Evolutionary conservation across 371 early-diverging fungal species (phyloP).

Genomic region (Mortierella sp.): DNA sequence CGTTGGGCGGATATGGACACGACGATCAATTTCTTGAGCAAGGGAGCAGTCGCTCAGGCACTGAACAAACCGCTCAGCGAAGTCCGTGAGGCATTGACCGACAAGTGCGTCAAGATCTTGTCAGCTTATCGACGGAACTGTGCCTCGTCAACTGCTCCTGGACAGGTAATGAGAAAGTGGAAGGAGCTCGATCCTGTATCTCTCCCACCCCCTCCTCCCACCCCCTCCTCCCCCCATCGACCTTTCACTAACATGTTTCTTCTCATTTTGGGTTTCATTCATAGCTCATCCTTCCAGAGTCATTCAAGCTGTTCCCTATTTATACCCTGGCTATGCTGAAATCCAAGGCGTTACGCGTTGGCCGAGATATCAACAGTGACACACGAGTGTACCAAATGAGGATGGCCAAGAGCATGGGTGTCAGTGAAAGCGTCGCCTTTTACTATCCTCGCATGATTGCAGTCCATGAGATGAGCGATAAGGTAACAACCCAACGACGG

Average conservation of each 20-base stretch:
- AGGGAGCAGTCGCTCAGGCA: slow-evolving; percentile 79
- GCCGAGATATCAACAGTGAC: slow-evolving; percentile 70
- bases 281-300: slow-evolving; percentile 92
- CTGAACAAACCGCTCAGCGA: slow-evolving; percentile 73
- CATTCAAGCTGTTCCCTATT: slow-evolving; percentile 93
- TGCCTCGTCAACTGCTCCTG: slow-evolving; percentile 88
- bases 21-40: slow-evolving; percentile 83
- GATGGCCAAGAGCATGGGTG: slow-evolving; percentile 74
- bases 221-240: no score
- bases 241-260: no score
- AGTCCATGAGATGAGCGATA: slow-evolving; percentile 68
- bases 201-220: slow-evolving; percentile 43
- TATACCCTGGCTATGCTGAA: slow-evolving; percentile 90
- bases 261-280: no score
- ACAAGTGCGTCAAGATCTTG: slow-evolving; percentile 88
- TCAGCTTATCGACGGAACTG: slow-evolving; percentile 93
- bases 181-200: background rate
- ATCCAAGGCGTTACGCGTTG: slow-evolving; percentile 75
- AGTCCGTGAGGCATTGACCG: slow-evolving; percentile 88
- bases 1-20: slow-evolving; percentile 93
- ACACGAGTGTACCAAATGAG: slow-evolving; percentile 82
- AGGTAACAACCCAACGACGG: no score
- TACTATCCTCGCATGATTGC: slow-evolving; percentile 89
- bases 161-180: slow-evolving; percentile 69
- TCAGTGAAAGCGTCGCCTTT: slow-evolving; percentile 74